Base-by-base conservation (phyloP, 2,329 filamentous ascomycete species). In the Reticulascus tulasneorum region DNA sequence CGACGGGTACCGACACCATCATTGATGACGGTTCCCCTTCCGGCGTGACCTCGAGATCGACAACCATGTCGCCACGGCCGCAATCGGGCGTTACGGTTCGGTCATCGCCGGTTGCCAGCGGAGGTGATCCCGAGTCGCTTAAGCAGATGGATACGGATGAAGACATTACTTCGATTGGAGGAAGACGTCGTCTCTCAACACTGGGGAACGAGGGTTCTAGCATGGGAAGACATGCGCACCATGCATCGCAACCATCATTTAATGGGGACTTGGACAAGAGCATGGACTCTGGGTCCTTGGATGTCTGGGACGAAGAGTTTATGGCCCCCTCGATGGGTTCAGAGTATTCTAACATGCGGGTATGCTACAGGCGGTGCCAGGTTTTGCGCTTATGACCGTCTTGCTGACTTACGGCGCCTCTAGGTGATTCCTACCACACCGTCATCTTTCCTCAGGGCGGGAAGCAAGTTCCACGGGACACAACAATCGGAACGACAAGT, bases 401-500 rank as follows among this genome's bases (percentile, higher is more conserved):
- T n/a, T n/a, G 28, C 24, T 37, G 21, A 35, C 31, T 11, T 17
- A 10, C 17, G 10, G 16, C 7, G 11, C 18, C 6, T 25, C 48
- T n/a, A 90, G 84, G 73, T 84, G 46, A 74, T 85, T 38, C 84
- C 89, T 4, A 81, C 81, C 36, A 81, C 85, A n/a, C 82, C 87
- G 2, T 95, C 87, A 1, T 93, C 88, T 0, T 94, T 83, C 58
- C 70, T 98, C 37, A 84, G 88, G 29, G 79, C 90, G 3, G 90
- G 90, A 13, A 95, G 88, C 62, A 86, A 79, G 51, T 98, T 96
- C 55, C 76, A 78, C 40, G 93, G 93, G 38, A 94, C 86, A 11
- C 93, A 98, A 54, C 85, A 91, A 56, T 97, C 91, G 4, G 91
- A 97, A 57, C 79, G 86, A 41, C 89, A 95, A 57, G 78, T 86